A percentile compares a stretch with the other conserved stretches of the same genome.
Evolutionary conservation across 2,329 filamentous ascomycete genomes (phyloP).

Genomic region (Alternaria angustiovoidea): DNA sequence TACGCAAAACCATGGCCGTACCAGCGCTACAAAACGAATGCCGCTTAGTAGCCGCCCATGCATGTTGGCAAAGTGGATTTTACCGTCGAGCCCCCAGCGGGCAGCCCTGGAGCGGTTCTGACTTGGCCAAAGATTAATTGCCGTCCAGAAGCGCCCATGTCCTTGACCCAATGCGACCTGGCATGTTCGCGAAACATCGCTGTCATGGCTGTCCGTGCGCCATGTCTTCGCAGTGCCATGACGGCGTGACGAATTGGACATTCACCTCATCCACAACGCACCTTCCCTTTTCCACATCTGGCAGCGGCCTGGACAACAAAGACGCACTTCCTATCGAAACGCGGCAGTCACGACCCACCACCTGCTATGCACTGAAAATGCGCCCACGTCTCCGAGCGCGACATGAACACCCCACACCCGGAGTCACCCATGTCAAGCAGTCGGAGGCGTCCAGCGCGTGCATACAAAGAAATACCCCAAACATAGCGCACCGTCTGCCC

Average conservation of each 20-base stretch:
- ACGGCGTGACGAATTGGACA: too few relatives aligned
- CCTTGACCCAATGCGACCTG: not conserved
- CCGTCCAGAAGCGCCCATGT: slow-evolving; percentile 2
- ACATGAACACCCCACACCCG: slow-evolving; percentile 30
- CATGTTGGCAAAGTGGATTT: not conserved
- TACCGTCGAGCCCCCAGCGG: not conserved
- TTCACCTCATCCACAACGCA: not conserved
- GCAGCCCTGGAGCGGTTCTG: slow-evolving; percentile 8
- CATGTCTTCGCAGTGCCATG: not conserved
- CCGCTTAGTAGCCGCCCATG: not conserved
- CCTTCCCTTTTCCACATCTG: not conserved
- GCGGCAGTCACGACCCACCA: not conserved
- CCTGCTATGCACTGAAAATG: not conserved
- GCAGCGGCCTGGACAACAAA: not conserved
- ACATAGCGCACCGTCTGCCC: not conserved
- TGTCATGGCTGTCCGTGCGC: slow-evolving; percentile 4
- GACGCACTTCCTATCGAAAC: not conserved
- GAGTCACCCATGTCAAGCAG: slow-evolving; percentile 16
- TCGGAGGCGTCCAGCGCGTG: slow-evolving; percentile 9
- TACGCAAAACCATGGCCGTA: slow-evolving; percentile 4
- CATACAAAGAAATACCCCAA: not conserved
- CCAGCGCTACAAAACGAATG: not conserved
- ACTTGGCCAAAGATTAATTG: not conserved
- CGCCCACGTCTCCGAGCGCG: slow-evolving; percentile 2
- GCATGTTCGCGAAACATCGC: slow-evolving; percentile 6